A percentile compares a stretch with the other conserved stretches of the same genome.
phyloP scores from a whole-genome alignment of 371 early-diverging fungal genomes.

The Rhizopus arrhizus region DNA sequence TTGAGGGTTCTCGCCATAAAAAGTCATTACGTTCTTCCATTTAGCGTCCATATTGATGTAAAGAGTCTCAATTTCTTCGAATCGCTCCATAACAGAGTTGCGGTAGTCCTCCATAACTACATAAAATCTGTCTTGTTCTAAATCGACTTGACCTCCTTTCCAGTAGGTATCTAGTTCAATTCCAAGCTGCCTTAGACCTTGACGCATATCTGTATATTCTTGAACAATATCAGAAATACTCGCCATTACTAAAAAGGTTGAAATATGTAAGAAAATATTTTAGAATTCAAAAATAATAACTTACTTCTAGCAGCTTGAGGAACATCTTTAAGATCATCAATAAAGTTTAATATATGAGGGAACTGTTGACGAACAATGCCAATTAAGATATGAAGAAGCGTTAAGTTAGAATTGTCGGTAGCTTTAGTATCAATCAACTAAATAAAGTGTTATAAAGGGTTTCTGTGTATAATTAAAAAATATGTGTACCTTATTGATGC shows the following conservation, averaged over 20 bases:
- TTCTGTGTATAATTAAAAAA: not conserved
- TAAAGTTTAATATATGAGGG: conserved; percentile 44
- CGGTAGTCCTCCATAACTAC: conserved; percentile 42
- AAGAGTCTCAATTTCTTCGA: conserved; percentile 35
- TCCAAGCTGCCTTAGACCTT: conserved; percentile 28
- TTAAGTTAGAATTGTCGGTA: conserved; percentile 38
- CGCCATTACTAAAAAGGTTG: conserved; percentile 21
- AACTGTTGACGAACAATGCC: conserved; percentile 52
- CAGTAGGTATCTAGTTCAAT: conserved; percentile 26
- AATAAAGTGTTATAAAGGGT: not conserved
- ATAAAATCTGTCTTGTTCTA: conserved; percentile 32
- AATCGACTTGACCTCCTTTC: conserved; percentile 8
- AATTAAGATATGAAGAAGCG: conserved; percentile 52
- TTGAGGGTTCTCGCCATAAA: conserved; percentile 44
- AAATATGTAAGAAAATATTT: no score
- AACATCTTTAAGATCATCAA: conserved; percentile 45
- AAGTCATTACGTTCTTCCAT: conserved; percentile 42
- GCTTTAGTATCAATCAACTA: conserved; percentile 60
- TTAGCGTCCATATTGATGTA: conserved; percentile 43
- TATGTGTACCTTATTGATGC: conserved; percentile 46
- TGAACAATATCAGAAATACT: conserved; percentile 37
- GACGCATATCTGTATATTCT: conserved; percentile 36
- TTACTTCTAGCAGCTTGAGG: conserved; percentile 46
- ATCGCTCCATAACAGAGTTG: conserved; percentile 31
- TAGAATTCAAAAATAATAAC: not conserved